Evolutionary conservation across 352 stramenopile species (phyloP).

Genomic region (Hyphochytrium catenoides): DNA sequence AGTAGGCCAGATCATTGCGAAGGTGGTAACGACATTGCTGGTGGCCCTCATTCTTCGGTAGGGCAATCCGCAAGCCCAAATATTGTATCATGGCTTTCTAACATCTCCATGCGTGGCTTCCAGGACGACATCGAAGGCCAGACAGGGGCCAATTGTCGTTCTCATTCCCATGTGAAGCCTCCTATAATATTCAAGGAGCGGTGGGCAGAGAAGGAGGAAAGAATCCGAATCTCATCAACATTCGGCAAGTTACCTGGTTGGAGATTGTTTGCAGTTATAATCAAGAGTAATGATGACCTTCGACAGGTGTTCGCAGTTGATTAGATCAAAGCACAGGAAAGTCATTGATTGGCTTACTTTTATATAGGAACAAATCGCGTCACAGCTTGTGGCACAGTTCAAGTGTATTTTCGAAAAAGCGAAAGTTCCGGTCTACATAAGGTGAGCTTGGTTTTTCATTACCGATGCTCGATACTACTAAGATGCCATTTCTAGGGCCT

Average conservation of each 20-base stretch:
- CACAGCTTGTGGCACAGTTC: conserved; percentile 62
- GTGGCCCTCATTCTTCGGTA: too few relatives aligned
- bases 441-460: conserved; percentile 7
- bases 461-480: conserved; percentile 14
- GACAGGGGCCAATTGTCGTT: too few relatives aligned
- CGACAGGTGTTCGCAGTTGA: too few relatives aligned
- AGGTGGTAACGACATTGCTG: too few relatives aligned
- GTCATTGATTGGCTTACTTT: too few relatives aligned
- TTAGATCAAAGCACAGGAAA: too few relatives aligned
- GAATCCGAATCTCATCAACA: conserved; percentile 15
- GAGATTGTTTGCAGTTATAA: conserved; percentile 44
- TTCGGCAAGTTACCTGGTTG: conserved; percentile 21
- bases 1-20: too few relatives aligned
- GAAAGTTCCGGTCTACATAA: conserved; percentile 3
- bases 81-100: too few relatives aligned
- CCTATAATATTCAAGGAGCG: conserved; percentile 30
- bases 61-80: too few relatives aligned
- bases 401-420: conserved; percentile 34
- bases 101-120: too few relatives aligned
- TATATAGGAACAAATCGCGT: conserved; percentile 64
- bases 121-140: too few relatives aligned
- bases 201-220: conserved; percentile 27
- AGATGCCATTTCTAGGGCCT: conserved; percentile 27
- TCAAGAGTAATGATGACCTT: conserved; percentile 75
- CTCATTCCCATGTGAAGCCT: too few relatives aligned